Evolutionary conservation across 108 stramenopile species (phyloP).

Genomic region (Skeletonema tropicum): DNA sequence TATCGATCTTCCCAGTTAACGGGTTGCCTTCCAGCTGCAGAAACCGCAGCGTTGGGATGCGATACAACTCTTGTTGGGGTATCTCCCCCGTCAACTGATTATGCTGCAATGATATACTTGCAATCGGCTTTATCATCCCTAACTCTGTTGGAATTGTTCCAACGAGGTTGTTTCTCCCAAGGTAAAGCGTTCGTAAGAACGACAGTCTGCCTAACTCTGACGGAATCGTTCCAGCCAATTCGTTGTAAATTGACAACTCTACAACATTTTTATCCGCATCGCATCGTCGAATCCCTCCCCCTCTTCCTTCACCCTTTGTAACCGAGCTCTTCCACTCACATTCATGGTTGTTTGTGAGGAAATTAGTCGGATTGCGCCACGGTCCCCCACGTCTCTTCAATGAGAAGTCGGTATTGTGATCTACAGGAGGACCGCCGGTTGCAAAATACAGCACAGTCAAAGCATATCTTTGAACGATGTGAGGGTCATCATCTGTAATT

Average conservation of each 20-base stretch:
- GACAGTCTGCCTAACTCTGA: constrained; percentile 29
- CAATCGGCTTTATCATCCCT: constrained; percentile 24
- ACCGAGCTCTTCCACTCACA: constrained; percentile 15
- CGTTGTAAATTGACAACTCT: constrained; percentile 26
- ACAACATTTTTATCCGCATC: constrained; percentile 17
- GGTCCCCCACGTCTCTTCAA: constrained; percentile 1
- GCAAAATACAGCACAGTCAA: constrained; percentile 60
- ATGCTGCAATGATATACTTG: constrained; percentile 39
- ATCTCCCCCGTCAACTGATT: constrained; percentile 46
- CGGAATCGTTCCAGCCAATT: constrained; percentile 29
- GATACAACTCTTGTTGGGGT: neutral
- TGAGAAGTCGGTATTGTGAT: neutral
- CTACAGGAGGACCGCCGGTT: constrained; percentile 42
- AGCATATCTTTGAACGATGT: constrained; percentile 51
- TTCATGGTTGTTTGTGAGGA: constrained; percentile 16
- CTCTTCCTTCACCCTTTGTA: constrained; percentile 9
- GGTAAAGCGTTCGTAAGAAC: constrained; percentile 11
- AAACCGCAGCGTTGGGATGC: constrained; percentile 5
- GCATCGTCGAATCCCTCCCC: constrained; percentile 24
- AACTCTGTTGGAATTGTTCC: constrained; percentile 52
- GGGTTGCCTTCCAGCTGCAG: constrained; percentile 19
- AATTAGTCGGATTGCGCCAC: constrained; percentile 19
- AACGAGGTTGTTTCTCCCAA: constrained; percentile 43
- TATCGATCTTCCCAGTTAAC: constrained; percentile 13
- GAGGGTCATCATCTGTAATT: neutral